Evolutionary conservation across 2,329 filamentous ascomycete species (phyloP), one percentile per base, ranked within the genome.

Genomic region (Chaetomium strumarium): DNA sequence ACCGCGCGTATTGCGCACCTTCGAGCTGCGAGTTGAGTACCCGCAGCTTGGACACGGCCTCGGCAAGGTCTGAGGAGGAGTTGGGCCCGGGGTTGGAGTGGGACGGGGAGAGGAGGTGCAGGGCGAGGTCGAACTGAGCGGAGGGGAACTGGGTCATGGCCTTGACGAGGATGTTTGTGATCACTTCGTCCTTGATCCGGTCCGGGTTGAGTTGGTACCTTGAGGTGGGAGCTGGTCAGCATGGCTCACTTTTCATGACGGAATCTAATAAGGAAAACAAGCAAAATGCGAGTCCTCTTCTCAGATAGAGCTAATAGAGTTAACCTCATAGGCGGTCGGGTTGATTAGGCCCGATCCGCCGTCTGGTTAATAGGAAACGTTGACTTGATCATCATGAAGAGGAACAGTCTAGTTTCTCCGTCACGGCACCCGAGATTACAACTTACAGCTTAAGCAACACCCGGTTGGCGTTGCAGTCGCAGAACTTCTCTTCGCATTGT

Each of bases 341-440:
- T 76, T 80, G 79, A 76, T 77, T 46, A 40, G 29, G 14, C 34
- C 49, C 74, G 73, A 70, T 68, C 75, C 69, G 72, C 74, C 72
- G 73, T 95, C 90, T 88, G 89, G 82, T n/a, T 95, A 96, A 96
- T 95, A 96, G 89, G 88, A 95, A 96, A 96, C 90, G 89, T 95
- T 86, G 73, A 83, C 75, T 78, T 75, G 71, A 80, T 90, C 88
- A 91, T 95, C 88, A 89, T 79, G 41, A 37, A 57, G 58, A 58
- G 41, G 52, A 56, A 47, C 49, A 14, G 30, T 16, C 20, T 10
- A 12, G 56, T 58, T 60, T 56, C 40, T 36, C 17, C 42, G 33
- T 20, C 24, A n/a, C 30, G 29, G 51, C 52, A 42, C 55, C 46
- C 46, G 57, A 53, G 48, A 49, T 38, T 38, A 52, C 51, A 24